Evolutionary conservation across 805 yeast species (phyloP).

Genomic region (Yarrowia sp.): DNA sequence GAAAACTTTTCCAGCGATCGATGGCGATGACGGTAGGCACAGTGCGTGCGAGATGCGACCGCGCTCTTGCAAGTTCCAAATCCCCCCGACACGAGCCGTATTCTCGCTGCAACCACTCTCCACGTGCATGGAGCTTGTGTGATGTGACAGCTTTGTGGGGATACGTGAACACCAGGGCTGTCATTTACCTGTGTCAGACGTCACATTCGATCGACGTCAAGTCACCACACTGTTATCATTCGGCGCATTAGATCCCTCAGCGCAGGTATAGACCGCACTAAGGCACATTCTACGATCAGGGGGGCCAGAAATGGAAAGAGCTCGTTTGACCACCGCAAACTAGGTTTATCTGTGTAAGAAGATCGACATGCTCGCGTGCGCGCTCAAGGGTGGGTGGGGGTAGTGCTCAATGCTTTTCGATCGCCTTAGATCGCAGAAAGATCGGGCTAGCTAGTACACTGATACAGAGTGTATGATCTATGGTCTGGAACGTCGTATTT

Average conservation of each 20-base stretch:
- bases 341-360: not conserved
- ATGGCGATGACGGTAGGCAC: no score
- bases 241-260: not conserved
- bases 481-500: not conserved
- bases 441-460: no score
- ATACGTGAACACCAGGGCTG: slow-evolving; percentile 8
- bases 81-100: not conserved
- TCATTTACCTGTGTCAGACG: not conserved
- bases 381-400: not conserved
- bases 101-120: not conserved
- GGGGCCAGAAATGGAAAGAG: not conserved
- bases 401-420: no score
- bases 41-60: not conserved
- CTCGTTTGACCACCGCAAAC: not conserved
- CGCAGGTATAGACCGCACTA: not conserved
- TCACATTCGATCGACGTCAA: no score
- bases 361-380: slow-evolving; percentile 14
- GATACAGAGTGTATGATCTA: no score
- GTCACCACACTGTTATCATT: no score
- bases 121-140: not conserved
- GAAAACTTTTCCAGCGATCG: slow-evolving; percentile 1
- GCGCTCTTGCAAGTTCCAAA: no score
- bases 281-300: not conserved
- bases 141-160: not conserved
- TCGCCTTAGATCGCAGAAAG: no score